These are phyloP conservation scores for Luffa acutangula DNA, from an alignment of 306 rosid genomes.

Conservation along the genomic window DNA sequence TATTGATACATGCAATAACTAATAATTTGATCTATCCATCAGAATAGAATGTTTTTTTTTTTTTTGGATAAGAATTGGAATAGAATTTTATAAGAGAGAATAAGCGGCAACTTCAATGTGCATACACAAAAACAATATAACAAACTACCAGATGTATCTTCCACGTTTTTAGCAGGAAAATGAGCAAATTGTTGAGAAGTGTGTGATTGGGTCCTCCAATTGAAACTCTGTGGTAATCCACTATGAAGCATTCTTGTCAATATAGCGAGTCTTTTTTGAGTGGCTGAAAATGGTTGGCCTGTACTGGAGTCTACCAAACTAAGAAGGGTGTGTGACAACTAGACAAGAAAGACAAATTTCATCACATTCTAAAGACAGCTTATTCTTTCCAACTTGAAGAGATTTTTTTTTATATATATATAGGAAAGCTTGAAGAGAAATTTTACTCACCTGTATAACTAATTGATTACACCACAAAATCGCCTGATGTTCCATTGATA, in stretches of 20 bases:
- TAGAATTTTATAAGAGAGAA: neutral
- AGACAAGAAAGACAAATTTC: slow-evolving; percentile 25
- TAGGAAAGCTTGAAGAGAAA: slow-evolving; percentile 2
- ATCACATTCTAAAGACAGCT: slow-evolving; percentile 22
- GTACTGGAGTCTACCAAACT: slow-evolving; percentile 71
- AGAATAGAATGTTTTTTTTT: neutral
- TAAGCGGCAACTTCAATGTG: neutral
- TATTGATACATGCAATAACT: neutral
- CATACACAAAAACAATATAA: neutral
- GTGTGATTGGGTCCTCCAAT: slow-evolving; percentile 41
- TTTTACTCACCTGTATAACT: slow-evolving; percentile 70
- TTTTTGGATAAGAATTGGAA: neutral
- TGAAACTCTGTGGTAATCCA: slow-evolving; percentile 64
- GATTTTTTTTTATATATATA: neutral
- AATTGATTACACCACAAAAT: slow-evolving; percentile 96
- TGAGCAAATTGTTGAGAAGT: slow-evolving; percentile 30
- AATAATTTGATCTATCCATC: neutral
- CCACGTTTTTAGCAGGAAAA: slow-evolving; percentile 30
- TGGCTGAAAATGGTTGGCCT: slow-evolving; percentile 60
- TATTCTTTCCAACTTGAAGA: slow-evolving; percentile 5
- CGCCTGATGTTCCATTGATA: slow-evolving; percentile 98
- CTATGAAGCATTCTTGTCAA: slow-evolving; percentile 80
- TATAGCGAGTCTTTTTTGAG: slow-evolving; percentile 49
- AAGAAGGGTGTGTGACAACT: slow-evolving; percentile 94
- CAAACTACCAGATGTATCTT: slow-evolving; percentile 51